A percentile compares a stretch with the other conserved stretches of the same genome.
phyloP scores from a whole-genome alignment of 2,329 filamentous ascomycete species.

The Penicillium polonicum region DNA sequence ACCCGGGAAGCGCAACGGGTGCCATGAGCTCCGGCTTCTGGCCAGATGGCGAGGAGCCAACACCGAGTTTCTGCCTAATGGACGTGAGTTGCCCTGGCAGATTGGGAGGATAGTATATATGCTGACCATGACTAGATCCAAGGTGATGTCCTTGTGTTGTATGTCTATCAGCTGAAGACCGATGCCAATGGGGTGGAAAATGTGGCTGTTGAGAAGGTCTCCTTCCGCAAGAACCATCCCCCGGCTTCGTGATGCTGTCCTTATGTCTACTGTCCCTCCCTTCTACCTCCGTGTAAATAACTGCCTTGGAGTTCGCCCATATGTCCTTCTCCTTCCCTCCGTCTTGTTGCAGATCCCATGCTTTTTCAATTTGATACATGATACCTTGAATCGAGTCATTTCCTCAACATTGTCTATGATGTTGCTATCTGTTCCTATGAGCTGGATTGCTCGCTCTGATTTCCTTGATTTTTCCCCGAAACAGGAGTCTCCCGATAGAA shows the following conservation, averaged over 20 bases:
- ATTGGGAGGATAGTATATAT: not conserved
- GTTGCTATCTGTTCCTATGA: not conserved
- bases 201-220: constrained; percentile 81
- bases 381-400: constrained; percentile 12
- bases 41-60: constrained; percentile 65
- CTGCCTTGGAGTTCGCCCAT: constrained; percentile 19
- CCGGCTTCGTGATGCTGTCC: constrained; percentile 49
- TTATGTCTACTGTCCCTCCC: constrained; percentile 1
- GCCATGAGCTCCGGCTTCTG: constrained; percentile 62
- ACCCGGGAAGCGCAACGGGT: constrained; percentile 66
- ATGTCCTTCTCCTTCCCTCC: not conserved
- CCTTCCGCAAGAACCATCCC: constrained; percentile 74
- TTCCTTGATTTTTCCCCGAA: not conserved
- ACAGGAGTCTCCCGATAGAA: not conserved
- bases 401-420: not conserved
- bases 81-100: constrained; percentile 68
- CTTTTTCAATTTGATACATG: constrained; percentile 14
- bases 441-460: not conserved
- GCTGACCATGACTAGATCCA: constrained; percentile 64
- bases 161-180: constrained; percentile 84
- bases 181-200: constrained; percentile 74
- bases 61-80: constrained; percentile 95
- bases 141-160: constrained; percentile 91
- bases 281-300: constrained; percentile 33
- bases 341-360: not conserved